These are phyloP conservation scores for Panaeolus cyanescens DNA, from an alignment of 768 basidiomycete species.

Conservation along the genomic window DNA sequence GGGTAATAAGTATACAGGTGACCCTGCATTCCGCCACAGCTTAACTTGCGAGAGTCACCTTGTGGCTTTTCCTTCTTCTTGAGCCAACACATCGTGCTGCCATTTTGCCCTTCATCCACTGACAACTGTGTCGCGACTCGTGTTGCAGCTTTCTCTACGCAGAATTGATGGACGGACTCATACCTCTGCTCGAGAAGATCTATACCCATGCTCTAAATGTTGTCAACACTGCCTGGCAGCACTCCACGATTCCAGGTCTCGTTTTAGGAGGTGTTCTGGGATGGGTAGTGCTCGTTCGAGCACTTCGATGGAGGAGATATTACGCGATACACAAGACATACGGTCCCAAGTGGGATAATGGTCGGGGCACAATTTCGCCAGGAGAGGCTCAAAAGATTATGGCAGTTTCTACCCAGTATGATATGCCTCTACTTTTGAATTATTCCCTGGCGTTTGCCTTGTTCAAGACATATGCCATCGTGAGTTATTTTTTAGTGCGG, in stretches of 20 bases:
- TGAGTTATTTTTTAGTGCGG: slow-evolving; percentile 23
- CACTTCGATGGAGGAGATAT: slow-evolving; percentile 44
- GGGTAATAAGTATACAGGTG: too few relatives aligned
- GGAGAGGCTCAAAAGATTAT: slow-evolving; percentile 49
- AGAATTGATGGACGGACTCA: background rate
- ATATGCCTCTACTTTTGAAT: slow-evolving; percentile 47
- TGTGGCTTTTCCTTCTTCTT: too few relatives aligned
- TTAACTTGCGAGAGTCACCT: too few relatives aligned
- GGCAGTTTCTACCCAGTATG: slow-evolving; percentile 33
- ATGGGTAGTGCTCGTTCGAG: slow-evolving; percentile 34
- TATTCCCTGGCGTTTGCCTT: slow-evolving; percentile 48
- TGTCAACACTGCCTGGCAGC: background rate
- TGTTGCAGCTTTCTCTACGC: background rate
- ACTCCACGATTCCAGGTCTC: slow-evolving; percentile 2
- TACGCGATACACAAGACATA: slow-evolving; percentile 43
- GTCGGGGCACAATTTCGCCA: slow-evolving; percentile 35
- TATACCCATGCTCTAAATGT: background rate
- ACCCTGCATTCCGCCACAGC: too few relatives aligned
- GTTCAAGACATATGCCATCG: slow-evolving; percentile 55
- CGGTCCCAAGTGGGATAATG: slow-evolving; percentile 29
- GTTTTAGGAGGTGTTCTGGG: slow-evolving; percentile 8
- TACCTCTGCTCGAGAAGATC: background rate
- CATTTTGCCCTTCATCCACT: background rate
- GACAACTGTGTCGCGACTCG: background rate
- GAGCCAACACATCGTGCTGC: too few relatives aligned